These are phyloP conservation scores for Oenanthe javanica DNA, from an alignment of 140 eudicot genomes.

Conservation along the genomic window DNA sequence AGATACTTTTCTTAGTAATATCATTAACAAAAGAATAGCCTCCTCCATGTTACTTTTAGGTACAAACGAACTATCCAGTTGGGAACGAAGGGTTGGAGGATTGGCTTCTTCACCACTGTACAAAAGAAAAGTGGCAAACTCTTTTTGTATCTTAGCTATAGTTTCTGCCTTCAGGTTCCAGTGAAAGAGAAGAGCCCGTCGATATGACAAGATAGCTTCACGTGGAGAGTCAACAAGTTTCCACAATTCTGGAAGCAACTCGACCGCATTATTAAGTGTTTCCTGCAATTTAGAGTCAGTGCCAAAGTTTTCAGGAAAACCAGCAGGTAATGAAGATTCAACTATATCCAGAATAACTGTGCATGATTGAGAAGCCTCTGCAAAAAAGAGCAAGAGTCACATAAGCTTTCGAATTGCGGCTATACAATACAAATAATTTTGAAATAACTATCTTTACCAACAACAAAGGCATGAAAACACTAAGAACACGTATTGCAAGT, in stretches of 20 bases:
- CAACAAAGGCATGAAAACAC: background rate
- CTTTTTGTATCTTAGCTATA: constrained; percentile 58
- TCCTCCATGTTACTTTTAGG: constrained; percentile 79
- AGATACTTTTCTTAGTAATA: constrained; percentile 49
- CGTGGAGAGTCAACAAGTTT: constrained; percentile 67
- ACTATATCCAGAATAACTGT: too few species aligned
- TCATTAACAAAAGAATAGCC: constrained; percentile 66
- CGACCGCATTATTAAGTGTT: constrained; percentile 68
- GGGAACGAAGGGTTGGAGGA: constrained; percentile 68
- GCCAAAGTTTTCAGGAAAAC: too few species aligned
- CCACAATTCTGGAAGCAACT: constrained; percentile 88
- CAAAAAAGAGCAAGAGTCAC: constrained; percentile 21
- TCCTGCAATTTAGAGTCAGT: constrained; percentile 85
- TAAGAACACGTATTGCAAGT: background rate
- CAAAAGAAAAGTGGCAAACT: constrained; percentile 77
- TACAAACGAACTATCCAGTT: constrained; percentile 57
- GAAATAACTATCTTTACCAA: background rate
- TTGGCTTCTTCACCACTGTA: constrained; percentile 69
- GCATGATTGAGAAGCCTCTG: constrained; percentile 96
- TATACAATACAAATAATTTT: background rate
- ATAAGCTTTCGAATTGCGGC: constrained; percentile 14
- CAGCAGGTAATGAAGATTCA: too few species aligned
- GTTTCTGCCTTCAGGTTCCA: constrained; percentile 76
- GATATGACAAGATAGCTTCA: constrained; percentile 67
- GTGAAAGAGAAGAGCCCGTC: constrained; percentile 67